Evolutionary conservation across 345 rosid genomes (phyloP), one percentile per base, ranked within the genome.

Genomic region (Populus simonii): DNA sequence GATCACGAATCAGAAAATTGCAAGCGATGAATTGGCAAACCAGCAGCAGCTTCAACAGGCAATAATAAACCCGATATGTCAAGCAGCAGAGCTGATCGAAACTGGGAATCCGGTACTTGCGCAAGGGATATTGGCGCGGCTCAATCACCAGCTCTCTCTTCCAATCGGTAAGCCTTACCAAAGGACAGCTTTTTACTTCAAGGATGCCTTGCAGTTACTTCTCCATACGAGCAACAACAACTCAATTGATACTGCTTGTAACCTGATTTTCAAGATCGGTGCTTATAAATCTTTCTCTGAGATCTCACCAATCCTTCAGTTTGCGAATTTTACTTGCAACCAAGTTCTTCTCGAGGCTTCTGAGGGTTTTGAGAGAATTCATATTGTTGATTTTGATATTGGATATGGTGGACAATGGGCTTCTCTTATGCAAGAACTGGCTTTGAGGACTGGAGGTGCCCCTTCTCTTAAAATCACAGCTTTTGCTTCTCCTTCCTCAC

Each of bases 111-210:
- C 82, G 85, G 81, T 80, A 81, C 94, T 82, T 78, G 99, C 99
- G 92, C 99, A 96, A 89, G 99, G 89, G 98, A 96, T 96, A 96
- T 96, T 96, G 99, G 99, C 99, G 98, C 99, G 98, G 98, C 99
- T 96, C 98, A 96, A 96, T 96, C 99, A 96, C 86, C 97, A 91
- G 92, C 98, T 96, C 93, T 90, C 87, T 72, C 67, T 76, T 25
- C 90, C 87, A 43, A 59, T 83, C 1, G 97, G 97, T 63, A 94
- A 85, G 84, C 98, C 99, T 83, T 87, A 90, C 80, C 83, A 81
- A 5, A 85, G 97, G 92, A 91, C 91, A 78, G 97, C 94, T 80
- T 90, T 82, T 81, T 88, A 92, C 80, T 87, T 93, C 85, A 79
- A 87, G 77, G 96, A 93, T 86, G 93, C 97, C 74, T 85, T 95